phyloP scores from a whole-genome alignment of 1,284 basidiomycete species.

The Rhodotorula sp. region DNA sequence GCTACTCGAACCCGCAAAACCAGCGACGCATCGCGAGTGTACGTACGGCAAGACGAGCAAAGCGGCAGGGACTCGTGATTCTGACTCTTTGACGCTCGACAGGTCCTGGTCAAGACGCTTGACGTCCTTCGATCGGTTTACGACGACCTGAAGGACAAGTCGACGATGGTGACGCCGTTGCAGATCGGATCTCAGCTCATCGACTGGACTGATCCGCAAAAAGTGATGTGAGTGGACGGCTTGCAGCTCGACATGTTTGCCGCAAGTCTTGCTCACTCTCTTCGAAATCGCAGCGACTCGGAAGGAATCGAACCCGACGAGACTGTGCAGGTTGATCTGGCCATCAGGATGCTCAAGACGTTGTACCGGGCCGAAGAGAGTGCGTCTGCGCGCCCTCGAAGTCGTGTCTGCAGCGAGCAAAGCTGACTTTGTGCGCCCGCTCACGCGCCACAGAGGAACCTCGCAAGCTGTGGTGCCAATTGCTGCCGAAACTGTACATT shows the following conservation, averaged over 20 bases:
- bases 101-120: constrained; percentile 78
- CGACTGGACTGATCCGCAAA: constrained; percentile 91
- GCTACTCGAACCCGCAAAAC: constrained; percentile 76
- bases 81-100: not conserved
- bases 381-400: constrained; percentile 11
- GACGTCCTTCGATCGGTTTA: constrained; percentile 67
- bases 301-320: constrained; percentile 48
- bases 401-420: constrained; percentile 44
- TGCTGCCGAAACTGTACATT: constrained; percentile 73
- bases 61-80: not conserved
- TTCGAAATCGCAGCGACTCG: constrained; percentile 43
- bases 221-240: constrained; percentile 61
- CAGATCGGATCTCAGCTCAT: constrained; percentile 81
- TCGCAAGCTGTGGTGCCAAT: constrained; percentile 74
- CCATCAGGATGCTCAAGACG: constrained; percentile 66
- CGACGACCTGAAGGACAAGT: constrained; percentile 63
- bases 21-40: constrained; percentile 75
- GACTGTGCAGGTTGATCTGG: constrained; percentile 73
- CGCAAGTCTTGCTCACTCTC: not conserved
- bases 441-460: constrained; percentile 66
- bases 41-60: constrained; percentile 36
- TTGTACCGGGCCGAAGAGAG: constrained; percentile 56
- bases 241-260: not conserved
- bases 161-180: constrained; percentile 70
- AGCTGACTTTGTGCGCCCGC: constrained; percentile 33